Evolutionary conservation across 129 eudicot genomes (phyloP).

Genomic region (Helianthus annuus): DNA sequence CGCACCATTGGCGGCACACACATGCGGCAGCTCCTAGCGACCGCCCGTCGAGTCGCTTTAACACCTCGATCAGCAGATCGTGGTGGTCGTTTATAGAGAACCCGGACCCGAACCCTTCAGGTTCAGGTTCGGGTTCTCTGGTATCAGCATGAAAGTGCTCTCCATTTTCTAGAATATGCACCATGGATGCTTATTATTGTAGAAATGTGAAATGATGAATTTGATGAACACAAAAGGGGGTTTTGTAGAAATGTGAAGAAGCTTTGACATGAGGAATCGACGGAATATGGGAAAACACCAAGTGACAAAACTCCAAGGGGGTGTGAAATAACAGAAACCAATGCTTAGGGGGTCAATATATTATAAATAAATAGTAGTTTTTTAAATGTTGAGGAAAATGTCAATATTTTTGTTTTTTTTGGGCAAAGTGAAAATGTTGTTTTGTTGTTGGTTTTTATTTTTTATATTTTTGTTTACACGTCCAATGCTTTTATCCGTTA

Average conservation of each 20-base stretch:
- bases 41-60: slow-evolving; percentile 68
- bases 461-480: neutral
- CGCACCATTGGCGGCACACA: slow-evolving; percentile 78
- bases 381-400: slow-evolving; percentile 25
- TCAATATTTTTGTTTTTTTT: slow-evolving; percentile 34
- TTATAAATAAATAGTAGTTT: neutral
- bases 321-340: slow-evolving; percentile 43
- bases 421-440: slow-evolving; percentile 35
- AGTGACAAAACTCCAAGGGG: slow-evolving; percentile 57
- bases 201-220: slow-evolving; percentile 9
- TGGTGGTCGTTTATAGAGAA: slow-evolving; percentile 68
- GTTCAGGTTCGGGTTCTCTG: neutral
- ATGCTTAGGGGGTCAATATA: slow-evolving; percentile 28
- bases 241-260: slow-evolving; percentile 17
- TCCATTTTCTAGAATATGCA: slow-evolving; percentile 23
- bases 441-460: slow-evolving; percentile 30
- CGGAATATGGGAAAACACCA: slow-evolving; percentile 42
- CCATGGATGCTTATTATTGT: slow-evolving; percentile 24
- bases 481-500: slow-evolving; percentile 30
- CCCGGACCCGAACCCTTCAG: neutral
- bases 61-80: slow-evolving; percentile 67
- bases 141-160: neutral
- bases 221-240: neutral
- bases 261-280: slow-evolving; percentile 40
- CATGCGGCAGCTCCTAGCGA: slow-evolving; percentile 69